Base-by-base conservation (phyloP, 768 basidiomycete species). In the Suillus subalutaceus region DNA sequence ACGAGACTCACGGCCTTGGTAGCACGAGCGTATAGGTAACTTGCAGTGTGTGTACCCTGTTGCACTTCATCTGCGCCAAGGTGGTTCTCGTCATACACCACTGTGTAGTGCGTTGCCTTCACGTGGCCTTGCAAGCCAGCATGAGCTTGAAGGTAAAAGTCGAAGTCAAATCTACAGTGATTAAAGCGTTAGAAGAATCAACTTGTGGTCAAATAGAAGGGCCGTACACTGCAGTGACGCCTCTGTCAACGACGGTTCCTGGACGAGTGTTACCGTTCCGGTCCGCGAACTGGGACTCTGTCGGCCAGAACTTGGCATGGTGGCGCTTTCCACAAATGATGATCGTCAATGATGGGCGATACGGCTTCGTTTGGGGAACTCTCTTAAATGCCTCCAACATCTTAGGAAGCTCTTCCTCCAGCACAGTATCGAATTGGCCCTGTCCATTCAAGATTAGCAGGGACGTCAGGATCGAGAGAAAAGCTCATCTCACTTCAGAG, bases 1-100 rank as follows among this genome's bases (percentile, higher is more conserved):
- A 93, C 83, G 30, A 94, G 79, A 72, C 90, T 92, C 38, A 96
- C 94, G 0, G 92, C 90, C 70, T 91, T 90, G 4, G 92, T 96
- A 0, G 93, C 92, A 5, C 93, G 85, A 0, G 90, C 92, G 69
- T 92, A 96, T 16, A 92, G 80, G 72, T 93, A 94, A 70, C 87
- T 88, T 16, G 82, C 77, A 63, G 86, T 81, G 72, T 94, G 85
- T 0, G 90, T 87, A 2, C 92, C 89, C 66, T 88, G 82, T 72
- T 95, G 93, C 13, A 94, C 79, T 18, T 86, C 85, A 73, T 96
- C 89, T 0, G 92, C 88, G 2, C 78, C 78, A n/a, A 93, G 79
- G 4, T 65, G 72, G 72, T 86, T 88, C 77, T 95, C 92, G 75
- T 94, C 93, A 73, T 93, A 91, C 5, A 93, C 82, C 32, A 93